Evolutionary conservation across 2,329 filamentous ascomycete genomes (phyloP).

Genomic region (Sporothrix variecibatus): DNA sequence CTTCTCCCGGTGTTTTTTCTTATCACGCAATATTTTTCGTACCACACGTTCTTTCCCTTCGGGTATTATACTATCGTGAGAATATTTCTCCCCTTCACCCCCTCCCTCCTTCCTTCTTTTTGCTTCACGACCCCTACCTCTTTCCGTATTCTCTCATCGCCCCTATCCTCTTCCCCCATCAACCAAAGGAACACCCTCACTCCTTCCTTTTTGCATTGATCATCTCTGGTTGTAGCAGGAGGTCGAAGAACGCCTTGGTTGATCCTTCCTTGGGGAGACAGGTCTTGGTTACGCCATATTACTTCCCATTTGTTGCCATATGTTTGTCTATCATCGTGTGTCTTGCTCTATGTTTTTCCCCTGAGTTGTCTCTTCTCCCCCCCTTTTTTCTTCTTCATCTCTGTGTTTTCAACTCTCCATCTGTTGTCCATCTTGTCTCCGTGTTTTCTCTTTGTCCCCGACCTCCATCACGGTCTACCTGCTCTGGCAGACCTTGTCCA

Average conservation of each 20-base stretch:
- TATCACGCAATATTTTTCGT: background rate
- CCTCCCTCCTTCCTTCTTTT: background rate
- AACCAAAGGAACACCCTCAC: background rate
- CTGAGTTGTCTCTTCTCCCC: background rate
- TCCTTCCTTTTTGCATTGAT: background rate
- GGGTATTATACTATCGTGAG: background rate
- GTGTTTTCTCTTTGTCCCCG: background rate
- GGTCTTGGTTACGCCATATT: conserved; percentile 9
- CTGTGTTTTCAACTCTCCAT: background rate
- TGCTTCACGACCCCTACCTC: background rate
- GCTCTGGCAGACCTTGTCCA: background rate
- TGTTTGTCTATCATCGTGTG: conserved; percentile 18
- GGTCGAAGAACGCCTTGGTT: conserved; percentile 16
- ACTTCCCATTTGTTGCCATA: conserved; percentile 1
- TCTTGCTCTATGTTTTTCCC: background rate
- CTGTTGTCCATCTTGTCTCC: background rate
- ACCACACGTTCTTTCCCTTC: background rate
- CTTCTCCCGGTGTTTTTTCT: background rate
- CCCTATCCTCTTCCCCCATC: background rate
- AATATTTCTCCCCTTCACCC: background rate
- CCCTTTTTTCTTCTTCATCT: background rate
- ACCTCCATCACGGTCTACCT: background rate
- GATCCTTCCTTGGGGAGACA: conserved; percentile 25
- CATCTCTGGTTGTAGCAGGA: background rate
- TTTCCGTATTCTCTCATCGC: background rate